Evolutionary conservation across 495 filamentous ascomycete genomes (phyloP), one percentile per base, ranked within the genome.

Genomic region (Ascobolus immersus): DNA sequence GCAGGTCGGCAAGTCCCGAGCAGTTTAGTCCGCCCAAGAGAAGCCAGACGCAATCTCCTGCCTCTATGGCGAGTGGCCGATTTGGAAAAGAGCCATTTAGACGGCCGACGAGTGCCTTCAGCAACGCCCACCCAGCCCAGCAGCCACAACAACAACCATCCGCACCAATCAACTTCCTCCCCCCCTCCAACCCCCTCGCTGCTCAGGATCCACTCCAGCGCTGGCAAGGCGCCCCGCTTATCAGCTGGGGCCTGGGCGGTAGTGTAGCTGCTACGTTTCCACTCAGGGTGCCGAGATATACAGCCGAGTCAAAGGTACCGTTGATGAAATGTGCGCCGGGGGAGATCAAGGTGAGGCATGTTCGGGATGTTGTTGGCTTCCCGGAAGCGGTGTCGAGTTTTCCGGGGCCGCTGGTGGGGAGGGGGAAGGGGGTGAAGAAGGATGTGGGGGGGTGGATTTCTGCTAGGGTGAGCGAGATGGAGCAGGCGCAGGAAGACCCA

Each of bases 231-330:
- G 62, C 64, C 11, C 89, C 86, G 0, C 65, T 91, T 5, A 67
- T 94, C 44, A 63, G 64, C 3, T 94, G 90, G 67, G 82, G 79
- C 0, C 71, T 90, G 34, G 84, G 79, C 28, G 89, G 89, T 7
- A 64, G 64, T 3, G 53, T 91, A 17, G 64, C 82, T 19, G 76
- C 77, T 4, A 80, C 69, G 43, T 93, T 94, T 44, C 89, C 89
- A 0, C 77, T 73, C 39, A 71, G 89, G 38, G 67, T 84, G 21
- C 86, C 81, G 7, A 67, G 82, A 17, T 94, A 93, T 52, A 67
- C 67, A 29, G 68, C 73, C 33, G 79, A 69, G 28, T 64, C 71
- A 36, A 57, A 56, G 18, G 47, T 59, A 5, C 81, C 89, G 0
- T 71, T 72, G 59, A 72, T 92, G 34, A 73, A 81, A 42, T 71